Evolutionary conservation across 768 basidiomycete species (phyloP), one percentile per base, ranked within the genome.

Genomic region (Mycena vulgaris): DNA sequence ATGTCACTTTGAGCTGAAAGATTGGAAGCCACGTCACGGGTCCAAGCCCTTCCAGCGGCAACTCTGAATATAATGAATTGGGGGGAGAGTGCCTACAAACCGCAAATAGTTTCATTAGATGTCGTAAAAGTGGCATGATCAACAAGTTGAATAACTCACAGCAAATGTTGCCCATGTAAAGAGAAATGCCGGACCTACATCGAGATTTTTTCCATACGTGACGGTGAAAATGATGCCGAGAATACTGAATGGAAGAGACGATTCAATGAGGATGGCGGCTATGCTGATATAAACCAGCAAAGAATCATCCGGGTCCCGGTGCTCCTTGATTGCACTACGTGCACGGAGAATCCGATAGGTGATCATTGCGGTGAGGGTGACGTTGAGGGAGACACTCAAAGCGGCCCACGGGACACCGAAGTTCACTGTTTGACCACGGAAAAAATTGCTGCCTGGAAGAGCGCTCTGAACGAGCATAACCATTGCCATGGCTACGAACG

Each of bases 401-500:
- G 78, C 55, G 39, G 74, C 75, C 74, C 78, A 82, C 5, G 79
- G 73, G 10, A 76, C 73, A 25, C 75, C 78, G 62, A 78, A 78
- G 59, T 74, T 70, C 27, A 75, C 63, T 11, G 80, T 53, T 30
- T 63, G 58, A n/a, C 77, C 75, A 3, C 60, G 53, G 66, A 80
- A 77, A 68, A 80, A 75, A 68, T 72, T 72, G 8, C 74, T 74
- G 35, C 74, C 67, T 0, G 80, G 80, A 2, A 55, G 59, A 21
- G 77, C 78, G 47, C 77, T 77, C 60, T 73, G 60, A 33, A 78
- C 72, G 13, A 82, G 62, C 7, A 71, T 67, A 14, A 78, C 68
- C 52, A 82, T 71, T 9, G 71, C 72, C 53, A 79, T 58, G 13
- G 70, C 81, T 82, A 37, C 0, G 60, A 9, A 7, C 17, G n/a